phyloP scores from a whole-genome alignment of 305 asterid species.

The Striga hermonthica region DNA sequence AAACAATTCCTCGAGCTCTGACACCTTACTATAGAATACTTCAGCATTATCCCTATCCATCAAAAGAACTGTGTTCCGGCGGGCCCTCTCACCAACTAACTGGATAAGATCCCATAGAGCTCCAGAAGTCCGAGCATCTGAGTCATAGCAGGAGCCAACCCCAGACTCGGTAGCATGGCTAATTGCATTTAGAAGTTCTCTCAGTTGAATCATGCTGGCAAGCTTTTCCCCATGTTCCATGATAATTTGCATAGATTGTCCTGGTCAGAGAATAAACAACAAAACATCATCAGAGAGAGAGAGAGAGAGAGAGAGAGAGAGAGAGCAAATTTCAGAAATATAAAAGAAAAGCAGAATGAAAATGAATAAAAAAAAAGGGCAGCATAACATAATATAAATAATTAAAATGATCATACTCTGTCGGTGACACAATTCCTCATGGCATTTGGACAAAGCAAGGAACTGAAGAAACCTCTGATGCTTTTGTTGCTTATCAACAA shows the following conservation, averaged over 20 bases:
- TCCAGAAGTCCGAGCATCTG: slow-evolving; percentile 61
- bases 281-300: slow-evolving; percentile 6
- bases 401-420: slow-evolving; percentile 62
- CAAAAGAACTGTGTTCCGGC: slow-evolving; percentile 80
- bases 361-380: slow-evolving; percentile 5
- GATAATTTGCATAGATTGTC: slow-evolving; percentile 72
- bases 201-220: slow-evolving; percentile 74
- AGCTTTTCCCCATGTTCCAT: slow-evolving; percentile 97
- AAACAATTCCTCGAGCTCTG: slow-evolving; percentile 82
- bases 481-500: slow-evolving; percentile 81
- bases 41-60: slow-evolving; percentile 98
- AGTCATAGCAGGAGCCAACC: slow-evolving; percentile 46
- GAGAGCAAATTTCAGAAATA: not conserved
- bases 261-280: slow-evolving; percentile 42
- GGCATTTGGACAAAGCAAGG: slow-evolving; percentile 94
- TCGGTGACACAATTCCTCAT: slow-evolving; percentile 77
- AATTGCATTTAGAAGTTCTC: slow-evolving; percentile 66
- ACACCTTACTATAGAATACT: slow-evolving; percentile 90
- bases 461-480: slow-evolving; percentile 85
- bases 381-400: slow-evolving; percentile 20
- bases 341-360: not conserved
- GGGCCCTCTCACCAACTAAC: slow-evolving; percentile 86
- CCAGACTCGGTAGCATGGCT: slow-evolving; percentile 60
- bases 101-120: slow-evolving; percentile 97
- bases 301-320: not conserved